Evolutionary conservation across 176 grass and related monocot genomes (phyloP), one percentile per base, ranked within the genome.

Genomic region (Phyllostachys edulis): DNA sequence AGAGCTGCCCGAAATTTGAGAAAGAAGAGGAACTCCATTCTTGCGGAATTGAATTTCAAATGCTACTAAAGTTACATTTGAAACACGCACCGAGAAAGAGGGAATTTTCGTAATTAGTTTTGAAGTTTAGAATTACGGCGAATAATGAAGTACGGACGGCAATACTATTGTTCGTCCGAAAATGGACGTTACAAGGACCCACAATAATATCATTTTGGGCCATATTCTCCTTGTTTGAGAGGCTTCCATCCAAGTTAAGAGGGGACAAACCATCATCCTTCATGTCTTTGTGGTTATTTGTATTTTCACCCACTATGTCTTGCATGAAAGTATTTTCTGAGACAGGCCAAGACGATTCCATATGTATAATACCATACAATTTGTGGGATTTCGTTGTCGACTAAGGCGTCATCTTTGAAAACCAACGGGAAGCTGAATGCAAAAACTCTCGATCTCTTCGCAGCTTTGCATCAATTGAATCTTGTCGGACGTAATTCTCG

Each of bases 201-300:
- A 38, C 45, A 61, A 18, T 7, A 80, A 75, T 56, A 51, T 70
- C 73, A 80, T 38, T 69, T 64, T 59, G 69, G 37, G 37, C 7
- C n/a, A 68, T 61, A 39, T 74, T 83, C 80, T 83, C 84, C 38
- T 73, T 89, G 16, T 88, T 69, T 67, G 84, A 86, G 73, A 86
- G 7, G 57, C 6, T 52, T 85, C 40, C 78, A 70, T 82, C 87
- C 59, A 83, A 77, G 41, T 82, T 73, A 82, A 57, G 37, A 86
- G 52, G 40, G 38, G 16, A 62, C 34, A 71, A 76, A 63, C 9
- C 45, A 71, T 71, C 70, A 24, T 32, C 37, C 70, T 76, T 75
- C 41, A 69, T 59, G 56, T 57, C 50, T 57, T 57, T 68, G 37
- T 59, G 34, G 36, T n/a, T 59, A 26, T 69, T 42, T 7, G 15